Base-by-base conservation (phyloP, 768 basidiomycete genomes). In the Hebeloma cylindrosporum region DNA sequence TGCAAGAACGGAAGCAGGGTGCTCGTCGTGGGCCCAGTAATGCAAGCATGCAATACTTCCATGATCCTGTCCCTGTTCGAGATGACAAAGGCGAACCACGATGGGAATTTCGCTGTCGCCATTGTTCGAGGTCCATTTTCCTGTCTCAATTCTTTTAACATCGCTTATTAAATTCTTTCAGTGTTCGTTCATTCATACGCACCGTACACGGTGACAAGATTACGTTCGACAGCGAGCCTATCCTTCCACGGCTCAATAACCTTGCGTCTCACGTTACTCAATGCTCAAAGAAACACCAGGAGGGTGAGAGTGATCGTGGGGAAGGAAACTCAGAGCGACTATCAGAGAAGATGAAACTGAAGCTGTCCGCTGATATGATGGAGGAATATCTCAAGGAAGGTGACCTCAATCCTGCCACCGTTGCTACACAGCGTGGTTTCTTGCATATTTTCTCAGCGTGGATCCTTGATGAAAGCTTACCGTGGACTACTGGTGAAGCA, bases 381-480 rank as follows among this genome's bases (percentile, higher is more conserved):
- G 58, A 43, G 28, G 52, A 44, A 3, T 68, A 40, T 37, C 47
- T 70, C n/a, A 56, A 54, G 43, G 57, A 65, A n/a, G 65, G 68
- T 2, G 54, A 62, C 41, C 54, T 68, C 3, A 64, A 68, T 47
- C 68, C 64, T 0, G 45, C 43, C n/a, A 33, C 59, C 2, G 50
- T 50, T 16, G 29, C 52, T 1, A 62, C 59, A 2, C 47, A 64
- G 13, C 48, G 44, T 25, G 65, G 65, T 1, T 69, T 66, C 35
- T 18, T 47, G 10, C 53, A 55, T 7, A 25, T 68, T 4, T 66
- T 68, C 47, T 22, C 65, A 1, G 62, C 65, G 2, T 68, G 61
- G 59, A 61, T 66, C 11, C 41, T 65, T 3, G 64, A 67, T 23
- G 59, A 65, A 26, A 59, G 57, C 42, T 52, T 63, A 13, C 62